These are phyloP conservation scores for Murraya koenigii DNA, from an alignment of 345 rosid species.

Conservation along the genomic window DNA sequence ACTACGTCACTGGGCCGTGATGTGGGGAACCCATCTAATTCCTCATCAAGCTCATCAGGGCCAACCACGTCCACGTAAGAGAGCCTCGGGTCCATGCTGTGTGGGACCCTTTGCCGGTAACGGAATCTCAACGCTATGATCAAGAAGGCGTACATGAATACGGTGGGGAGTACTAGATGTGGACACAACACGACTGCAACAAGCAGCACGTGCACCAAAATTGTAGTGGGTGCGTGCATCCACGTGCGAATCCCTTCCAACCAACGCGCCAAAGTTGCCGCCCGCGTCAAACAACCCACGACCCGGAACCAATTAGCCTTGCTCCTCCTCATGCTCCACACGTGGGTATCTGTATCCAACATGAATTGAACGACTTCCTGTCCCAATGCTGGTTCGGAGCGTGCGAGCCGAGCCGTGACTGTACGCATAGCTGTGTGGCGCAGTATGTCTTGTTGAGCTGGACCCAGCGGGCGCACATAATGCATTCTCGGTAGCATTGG, in stretches of 20 bases:
- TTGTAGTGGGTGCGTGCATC: slow-evolving; percentile 67
- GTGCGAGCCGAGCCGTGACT: slow-evolving; percentile 59
- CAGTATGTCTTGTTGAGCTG: slow-evolving; percentile 74
- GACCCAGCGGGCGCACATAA: slow-evolving; percentile 64
- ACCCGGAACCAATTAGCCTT: slow-evolving; percentile 91
- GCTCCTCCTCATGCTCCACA: slow-evolving; percentile 94
- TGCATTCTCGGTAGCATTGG: slow-evolving; percentile 92
- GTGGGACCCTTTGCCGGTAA: slow-evolving; percentile 45
- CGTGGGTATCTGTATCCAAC: slow-evolving; percentile 77
- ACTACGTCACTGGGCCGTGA: slow-evolving; percentile 53
- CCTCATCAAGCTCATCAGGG: slow-evolving; percentile 81
- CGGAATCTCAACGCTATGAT: slow-evolving; percentile 54
- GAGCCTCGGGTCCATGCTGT: slow-evolving; percentile 55
- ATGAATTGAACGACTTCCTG: slow-evolving; percentile 84
- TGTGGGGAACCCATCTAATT: slow-evolving; percentile 76
- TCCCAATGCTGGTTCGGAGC: slow-evolving; percentile 81
- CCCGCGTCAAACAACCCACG: slow-evolving; percentile 63
- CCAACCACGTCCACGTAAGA: slow-evolving; percentile 66
- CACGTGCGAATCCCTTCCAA: slow-evolving; percentile 67
- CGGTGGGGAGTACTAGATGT: slow-evolving; percentile 73
- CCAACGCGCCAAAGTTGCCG: slow-evolving; percentile 65
- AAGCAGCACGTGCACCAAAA: slow-evolving; percentile 63
- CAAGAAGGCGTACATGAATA: slow-evolving; percentile 82
- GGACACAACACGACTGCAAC: slow-evolving; percentile 70
- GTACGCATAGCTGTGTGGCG: slow-evolving; percentile 88